Base-by-base conservation (phyloP, 352 stramenopile species). In the Globisporangium mamillatum region DNA sequence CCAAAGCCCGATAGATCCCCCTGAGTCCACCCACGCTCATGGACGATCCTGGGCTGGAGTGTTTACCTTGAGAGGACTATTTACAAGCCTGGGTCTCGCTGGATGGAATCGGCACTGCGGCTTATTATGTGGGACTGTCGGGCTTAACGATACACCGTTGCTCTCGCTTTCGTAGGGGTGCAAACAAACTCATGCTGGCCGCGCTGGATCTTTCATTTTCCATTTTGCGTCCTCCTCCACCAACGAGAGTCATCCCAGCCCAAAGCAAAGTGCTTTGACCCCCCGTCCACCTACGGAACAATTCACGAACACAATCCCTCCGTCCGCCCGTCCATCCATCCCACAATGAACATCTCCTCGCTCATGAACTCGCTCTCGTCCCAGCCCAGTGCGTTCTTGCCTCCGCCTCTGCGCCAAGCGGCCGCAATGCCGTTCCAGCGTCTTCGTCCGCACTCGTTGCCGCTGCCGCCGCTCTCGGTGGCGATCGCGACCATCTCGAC, bases 291-390 rank as follows among this genome's bases (percentile, higher is more conserved):
- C 41, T n/a, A 54, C 18, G 48, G 20, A 54, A 12, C 4, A 52
- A 52, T 22, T 18, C 44, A 44, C 41, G 5, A 50, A 50, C 44
- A 22, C n/a, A 56, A 56, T 20, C 29, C 29, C 29, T 29, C 27
- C 27, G 27, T 24, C 44, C 18, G 12, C 25, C 20, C 18, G 18
- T 10, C 50, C 29, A 16, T 59, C 53, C 53, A 4, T 41, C 25
- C 54, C n/a, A 38, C 27, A 38, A 68, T 68, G 63, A 59, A 68
- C 38, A 50, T 68, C 9, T 60, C 53, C 27, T 34, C 63, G 55
- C 24, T 63, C 53, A 50, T 68, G 53, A 44, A 20, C 18, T 63
- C 63, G 27, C 63, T 57, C 25, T 12, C 63, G 25, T 6, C 20
- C 3, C 12, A 55, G 16, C 22, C 38, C 3, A 16, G 10, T 4